Conservation (phyloP, 2,329 filamentous ascomycete species). For the Elsinoe perseae region DNA sequence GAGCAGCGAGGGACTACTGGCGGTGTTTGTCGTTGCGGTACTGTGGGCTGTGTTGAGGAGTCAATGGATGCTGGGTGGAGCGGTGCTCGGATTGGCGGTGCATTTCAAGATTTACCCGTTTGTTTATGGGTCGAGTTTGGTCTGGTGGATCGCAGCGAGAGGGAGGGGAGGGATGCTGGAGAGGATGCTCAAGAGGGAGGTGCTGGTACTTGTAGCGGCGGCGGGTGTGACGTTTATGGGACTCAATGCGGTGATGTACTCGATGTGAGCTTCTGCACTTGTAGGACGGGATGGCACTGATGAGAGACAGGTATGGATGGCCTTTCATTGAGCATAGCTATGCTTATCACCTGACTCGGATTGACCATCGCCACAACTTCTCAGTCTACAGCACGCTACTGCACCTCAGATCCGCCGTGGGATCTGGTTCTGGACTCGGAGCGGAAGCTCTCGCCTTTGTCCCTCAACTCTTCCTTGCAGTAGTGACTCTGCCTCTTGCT, state of each 20-base stretch:
- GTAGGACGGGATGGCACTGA: neutral
- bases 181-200: constrained; percentile 1
- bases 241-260: constrained; percentile 74
- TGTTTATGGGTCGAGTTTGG: constrained; percentile 75
- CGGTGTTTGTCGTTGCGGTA: constrained; percentile 72
- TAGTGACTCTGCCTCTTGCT: constrained; percentile 64
- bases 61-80: constrained; percentile 57
- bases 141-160: constrained; percentile 66
- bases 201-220: neutral
- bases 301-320: constrained; percentile 56
- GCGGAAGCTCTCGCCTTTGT: constrained; percentile 80
- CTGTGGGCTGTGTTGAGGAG: constrained; percentile 70
- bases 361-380: constrained; percentile 98
- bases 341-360: constrained; percentile 82
- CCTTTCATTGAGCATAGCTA: constrained; percentile 86
- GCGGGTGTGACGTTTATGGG: constrained; percentile 53
- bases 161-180: constrained; percentile 26
- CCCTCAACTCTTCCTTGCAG: constrained; percentile 76
- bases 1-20: constrained; percentile 84
- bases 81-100: constrained; percentile 72
- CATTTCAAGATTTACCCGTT: constrained; percentile 99
- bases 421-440: constrained; percentile 35
- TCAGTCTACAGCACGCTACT: constrained; percentile 90
- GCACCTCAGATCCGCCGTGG: constrained; percentile 68
- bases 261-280: constrained; percentile 47